A percentile compares a stretch with the other conserved stretches of the same genome.
Evolutionary conservation across 23 red algal genomes (phyloP).

Genomic region (Gracilaria domingensis): DNA sequence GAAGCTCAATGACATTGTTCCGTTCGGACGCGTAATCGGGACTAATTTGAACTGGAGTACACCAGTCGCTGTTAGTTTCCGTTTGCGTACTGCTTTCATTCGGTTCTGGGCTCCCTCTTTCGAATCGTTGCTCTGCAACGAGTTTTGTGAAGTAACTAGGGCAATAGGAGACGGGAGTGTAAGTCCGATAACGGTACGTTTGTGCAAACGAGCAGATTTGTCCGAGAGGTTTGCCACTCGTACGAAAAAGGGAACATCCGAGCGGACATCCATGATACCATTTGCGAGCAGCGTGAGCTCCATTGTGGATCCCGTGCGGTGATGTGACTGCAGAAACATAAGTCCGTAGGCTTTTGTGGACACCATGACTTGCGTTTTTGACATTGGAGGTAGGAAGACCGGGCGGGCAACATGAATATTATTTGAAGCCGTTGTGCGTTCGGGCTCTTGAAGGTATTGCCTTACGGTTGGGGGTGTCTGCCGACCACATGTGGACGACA

Average conservation of each 20-base stretch:
- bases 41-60: not conserved
- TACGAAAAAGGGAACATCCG: conserved; percentile 32
- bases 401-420: conserved; percentile 7
- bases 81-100: not conserved
- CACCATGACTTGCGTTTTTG: not conserved
- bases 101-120: not conserved
- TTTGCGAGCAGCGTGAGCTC: conserved; percentile 28
- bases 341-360: not conserved
- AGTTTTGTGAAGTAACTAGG: not conserved
- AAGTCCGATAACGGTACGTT: conserved; percentile 6
- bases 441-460: no score
- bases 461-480: not conserved
- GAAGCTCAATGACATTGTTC: not conserved
- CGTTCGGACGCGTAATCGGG: not conserved
- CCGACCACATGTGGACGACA: not conserved
- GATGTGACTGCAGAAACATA: not conserved
- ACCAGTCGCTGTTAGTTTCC: not conserved
- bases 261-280: conserved; percentile 34
- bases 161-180: not conserved
- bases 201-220: not conserved
- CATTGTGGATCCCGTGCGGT: not conserved
- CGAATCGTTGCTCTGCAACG: not conserved
- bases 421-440: not conserved
- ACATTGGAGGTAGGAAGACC: conserved; percentile 11
- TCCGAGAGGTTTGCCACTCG: not conserved